A percentile compares a stretch with the other conserved stretches of the same genome.
phyloP scores from a whole-genome alignment of 164 flowering plant genomes.

The Stephania japonica region DNA sequence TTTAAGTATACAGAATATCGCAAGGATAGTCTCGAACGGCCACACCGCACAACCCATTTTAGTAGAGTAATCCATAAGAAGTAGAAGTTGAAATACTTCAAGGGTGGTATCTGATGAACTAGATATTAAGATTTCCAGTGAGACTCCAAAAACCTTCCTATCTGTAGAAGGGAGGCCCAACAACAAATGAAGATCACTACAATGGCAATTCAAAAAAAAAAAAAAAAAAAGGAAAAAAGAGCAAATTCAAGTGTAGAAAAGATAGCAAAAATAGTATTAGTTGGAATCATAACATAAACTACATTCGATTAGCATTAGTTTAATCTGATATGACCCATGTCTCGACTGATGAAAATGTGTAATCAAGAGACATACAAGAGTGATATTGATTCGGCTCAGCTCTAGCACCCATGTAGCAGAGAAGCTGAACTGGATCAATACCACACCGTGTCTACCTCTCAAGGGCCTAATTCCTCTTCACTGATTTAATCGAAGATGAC shows the following conservation, averaged over 20 bases:
- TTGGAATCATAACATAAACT: neutral
- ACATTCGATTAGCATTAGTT: neutral
- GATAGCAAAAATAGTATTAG: neutral
- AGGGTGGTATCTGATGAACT: neutral
- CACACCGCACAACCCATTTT: neutral
- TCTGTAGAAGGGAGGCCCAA: neutral
- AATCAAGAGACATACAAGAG: constrained; percentile 14
- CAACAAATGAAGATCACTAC: neutral
- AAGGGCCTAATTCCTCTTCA: neutral
- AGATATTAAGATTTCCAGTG: neutral
- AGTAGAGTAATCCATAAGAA: neutral
- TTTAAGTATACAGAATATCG: neutral
- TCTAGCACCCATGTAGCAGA: neutral
- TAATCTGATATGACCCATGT: neutral
- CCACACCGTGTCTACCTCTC: constrained; percentile 15
- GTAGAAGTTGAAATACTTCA: neutral
- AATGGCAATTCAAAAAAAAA: neutral
- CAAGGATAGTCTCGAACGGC: neutral
- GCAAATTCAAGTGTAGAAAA: neutral
- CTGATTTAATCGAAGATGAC: neutral
- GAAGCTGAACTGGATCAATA: constrained; percentile 12
- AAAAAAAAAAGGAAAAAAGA: neutral
- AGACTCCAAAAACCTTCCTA: neutral
- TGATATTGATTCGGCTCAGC: constrained; percentile 19
- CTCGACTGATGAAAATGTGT: neutral